Evolutionary conservation across 2,329 filamentous ascomycete genomes (phyloP), one percentile per base, ranked within the genome.

Genomic region (Scleromitrula shiraiana): DNA sequence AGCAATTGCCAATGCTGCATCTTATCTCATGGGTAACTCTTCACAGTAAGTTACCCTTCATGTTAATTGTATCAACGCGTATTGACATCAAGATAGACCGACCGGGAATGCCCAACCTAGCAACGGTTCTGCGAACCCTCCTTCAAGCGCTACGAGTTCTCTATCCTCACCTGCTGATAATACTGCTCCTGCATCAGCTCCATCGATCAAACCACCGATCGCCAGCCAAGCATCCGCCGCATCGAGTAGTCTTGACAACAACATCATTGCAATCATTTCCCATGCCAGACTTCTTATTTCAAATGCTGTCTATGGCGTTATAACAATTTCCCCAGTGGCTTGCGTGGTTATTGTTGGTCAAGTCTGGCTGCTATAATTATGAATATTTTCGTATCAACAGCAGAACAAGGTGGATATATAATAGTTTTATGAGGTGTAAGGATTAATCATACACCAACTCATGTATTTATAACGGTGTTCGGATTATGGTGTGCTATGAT

Each of bases 141-240:
- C 44, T 24, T 19, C 44, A 17, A 46, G 19, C 12, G 26, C 44
- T 10, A 46, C n/a, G 12, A 46, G 39, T 9, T 41, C n/a, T 12
- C 40, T 41, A 46, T 26, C 44, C 17, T 23, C 20, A n/a, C 44
- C 36, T 7, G 36, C 36, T 17, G 36, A 46, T 17, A 46, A 26
- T n/a, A 46, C 44, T 9, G 29, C 44, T 41, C 44, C 44, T 7
- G 44, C 10, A 20, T 14, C 20, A 33, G 22, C 36, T 41, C 4
- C 44, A 4, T 30, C 24, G 7, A 46, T 41, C 26, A 41, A 37
- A 14, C 44, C 44, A n/a, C 44, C 44, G 5, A 46, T 46, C n/a
- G 20, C 44, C 2, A 46, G 44, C 24, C 44, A 46, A 33, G 44
- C 44, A 15, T 46, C 44, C 7, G 26, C 44, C 24, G 44, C 44